These are phyloP conservation scores for Gliomastix tumulicola DNA, from an alignment of 2,329 filamentous ascomycete genomes.

Conservation along the genomic window DNA sequence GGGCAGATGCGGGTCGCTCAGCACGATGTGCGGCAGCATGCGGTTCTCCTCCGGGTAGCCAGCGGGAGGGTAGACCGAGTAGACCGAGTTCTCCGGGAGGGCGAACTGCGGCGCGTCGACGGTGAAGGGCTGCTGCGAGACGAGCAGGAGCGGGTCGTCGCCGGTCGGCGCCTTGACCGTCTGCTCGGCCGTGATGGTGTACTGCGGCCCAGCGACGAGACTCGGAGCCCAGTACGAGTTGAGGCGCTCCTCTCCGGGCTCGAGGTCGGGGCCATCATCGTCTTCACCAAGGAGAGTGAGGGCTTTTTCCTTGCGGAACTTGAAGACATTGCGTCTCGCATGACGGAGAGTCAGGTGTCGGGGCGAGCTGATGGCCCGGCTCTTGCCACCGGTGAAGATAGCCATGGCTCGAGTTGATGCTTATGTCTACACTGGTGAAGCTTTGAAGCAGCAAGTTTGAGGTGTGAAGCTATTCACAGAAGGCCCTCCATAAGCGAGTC, in stretches of 20 bases:
- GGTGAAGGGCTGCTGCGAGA: constrained; percentile 17
- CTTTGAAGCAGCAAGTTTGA: too few relatives aligned
- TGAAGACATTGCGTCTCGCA: too few relatives aligned
- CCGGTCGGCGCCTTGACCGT: neutral
- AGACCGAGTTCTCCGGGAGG: constrained; percentile 19
- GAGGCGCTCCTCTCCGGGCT: constrained; percentile 8
- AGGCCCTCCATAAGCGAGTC: too few relatives aligned
- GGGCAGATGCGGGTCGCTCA: constrained; percentile 33
- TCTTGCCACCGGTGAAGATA: too few relatives aligned
- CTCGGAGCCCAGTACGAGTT: constrained; percentile 11
- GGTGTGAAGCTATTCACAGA: too few relatives aligned
- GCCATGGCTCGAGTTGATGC: too few relatives aligned
- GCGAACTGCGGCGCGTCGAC: constrained; percentile 27
- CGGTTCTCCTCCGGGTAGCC: constrained; percentile 23
- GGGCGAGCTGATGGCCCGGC: too few relatives aligned
- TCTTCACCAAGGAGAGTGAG: too few relatives aligned
- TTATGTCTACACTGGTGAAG: too few relatives aligned
- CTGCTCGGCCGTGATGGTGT: constrained; percentile 5
- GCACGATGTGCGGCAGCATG: constrained; percentile 34
- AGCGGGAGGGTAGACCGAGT: constrained; percentile 29
- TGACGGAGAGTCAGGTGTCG: too few relatives aligned
- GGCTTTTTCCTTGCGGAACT: too few relatives aligned
- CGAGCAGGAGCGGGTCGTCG: neutral
- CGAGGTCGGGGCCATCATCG: too few relatives aligned
- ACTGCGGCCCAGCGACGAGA: constrained; percentile 7